A percentile compares a stretch with the other conserved stretches of the same genome.
Evolutionary conservation across 2,329 filamentous ascomycete species (phyloP).

Genomic region (Botrytis porri): DNA sequence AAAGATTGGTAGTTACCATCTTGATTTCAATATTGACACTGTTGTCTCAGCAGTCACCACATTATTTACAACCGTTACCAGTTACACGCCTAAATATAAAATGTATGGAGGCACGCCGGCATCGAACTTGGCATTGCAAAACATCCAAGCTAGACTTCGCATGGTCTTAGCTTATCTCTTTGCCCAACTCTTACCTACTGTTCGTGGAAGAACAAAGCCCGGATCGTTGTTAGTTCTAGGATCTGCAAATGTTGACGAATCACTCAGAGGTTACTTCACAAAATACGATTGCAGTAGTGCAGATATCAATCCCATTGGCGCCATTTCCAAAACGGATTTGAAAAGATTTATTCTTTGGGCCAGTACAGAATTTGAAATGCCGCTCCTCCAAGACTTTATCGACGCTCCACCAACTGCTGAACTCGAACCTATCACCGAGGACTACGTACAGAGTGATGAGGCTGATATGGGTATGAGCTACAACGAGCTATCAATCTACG

Average conservation of each 20-base stretch:
- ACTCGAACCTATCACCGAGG: slow-evolving; percentile 57
- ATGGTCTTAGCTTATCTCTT: slow-evolving; percentile 65
- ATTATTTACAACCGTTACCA: slow-evolving; percentile 56
- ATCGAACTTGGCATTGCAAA: slow-evolving; percentile 57
- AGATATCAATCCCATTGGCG: slow-evolving; percentile 60
- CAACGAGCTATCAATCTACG: slow-evolving; percentile 45
- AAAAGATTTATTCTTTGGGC: slow-evolving; percentile 71
- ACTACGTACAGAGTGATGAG: slow-evolving; percentile 50
- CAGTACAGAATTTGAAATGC: slow-evolving; percentile 55
- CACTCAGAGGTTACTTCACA: slow-evolving; percentile 57
- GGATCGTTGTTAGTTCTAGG: slow-evolving; percentile 65
- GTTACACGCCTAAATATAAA: slow-evolving; percentile 59
- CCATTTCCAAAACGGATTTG: slow-evolving; percentile 62
- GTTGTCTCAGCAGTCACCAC: slow-evolving; percentile 22
- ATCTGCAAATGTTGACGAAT: slow-evolving; percentile 62
- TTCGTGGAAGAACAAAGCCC: slow-evolving; percentile 49
- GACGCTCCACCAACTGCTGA: slow-evolving; percentile 61
- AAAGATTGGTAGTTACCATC: slow-evolving; percentile 69
- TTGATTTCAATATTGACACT: slow-evolving; percentile 55
- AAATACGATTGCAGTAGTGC: slow-evolving; percentile 47
- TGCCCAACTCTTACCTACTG: slow-evolving; percentile 56
- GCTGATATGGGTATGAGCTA: slow-evolving; percentile 54
- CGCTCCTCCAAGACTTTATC: slow-evolving; percentile 64
- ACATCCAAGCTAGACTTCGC: slow-evolving; percentile 60
- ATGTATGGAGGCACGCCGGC: slow-evolving; percentile 52